phyloP scores from a whole-genome alignment of 2,329 filamentous ascomycete genomes.

The Shiraia sp. region DNA sequence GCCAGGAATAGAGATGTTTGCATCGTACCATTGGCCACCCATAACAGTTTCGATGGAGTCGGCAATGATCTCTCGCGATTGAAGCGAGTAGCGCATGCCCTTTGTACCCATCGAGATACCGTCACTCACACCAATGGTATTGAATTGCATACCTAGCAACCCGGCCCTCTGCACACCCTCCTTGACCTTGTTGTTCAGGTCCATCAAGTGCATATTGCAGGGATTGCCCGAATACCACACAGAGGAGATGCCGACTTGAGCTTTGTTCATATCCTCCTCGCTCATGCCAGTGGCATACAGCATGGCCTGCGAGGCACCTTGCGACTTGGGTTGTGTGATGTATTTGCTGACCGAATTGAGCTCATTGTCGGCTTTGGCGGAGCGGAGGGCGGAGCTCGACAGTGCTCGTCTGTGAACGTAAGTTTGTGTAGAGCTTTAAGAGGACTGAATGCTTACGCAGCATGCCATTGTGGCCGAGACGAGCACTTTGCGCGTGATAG shows the following conservation, averaged over 20 bases:
- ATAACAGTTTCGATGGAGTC: conserved; percentile 94
- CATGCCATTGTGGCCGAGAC: conserved; percentile 37
- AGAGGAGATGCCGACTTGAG: conserved; percentile 95
- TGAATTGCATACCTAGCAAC: conserved; percentile 94
- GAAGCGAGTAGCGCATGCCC: conserved; percentile 93
- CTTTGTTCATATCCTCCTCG: conserved; percentile 89
- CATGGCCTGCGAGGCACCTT: conserved; percentile 99
- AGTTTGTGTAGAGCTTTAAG: conserved; percentile 8
- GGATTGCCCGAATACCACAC: conserved; percentile 99
- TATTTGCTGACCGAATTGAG: conserved; percentile 77
- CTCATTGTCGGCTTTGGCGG: conserved; percentile 38
- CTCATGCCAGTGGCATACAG: conserved; percentile 90
- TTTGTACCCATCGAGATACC: conserved; percentile 98
- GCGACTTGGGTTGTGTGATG: conserved; percentile 96
- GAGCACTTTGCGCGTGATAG: conserved; percentile 38
- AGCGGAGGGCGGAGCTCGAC: conserved; percentile 37
- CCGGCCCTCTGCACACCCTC: conserved; percentile 75
- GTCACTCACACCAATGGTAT: conserved; percentile 97
- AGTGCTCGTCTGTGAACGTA: conserved; percentile 38
- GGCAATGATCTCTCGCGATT: conserved; percentile 88
- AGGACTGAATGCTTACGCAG: conserved; percentile 26
- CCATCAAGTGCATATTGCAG: conserved; percentile 98
- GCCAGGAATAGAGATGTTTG: conserved; percentile 88
- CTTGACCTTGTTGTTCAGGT: conserved; percentile 79
- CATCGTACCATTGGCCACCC: conserved; percentile 89